Evolutionary conservation across 2,329 filamentous ascomycete genomes (phyloP), one percentile per base, ranked within the genome.

Genomic region (Sporothrix globosa): DNA sequence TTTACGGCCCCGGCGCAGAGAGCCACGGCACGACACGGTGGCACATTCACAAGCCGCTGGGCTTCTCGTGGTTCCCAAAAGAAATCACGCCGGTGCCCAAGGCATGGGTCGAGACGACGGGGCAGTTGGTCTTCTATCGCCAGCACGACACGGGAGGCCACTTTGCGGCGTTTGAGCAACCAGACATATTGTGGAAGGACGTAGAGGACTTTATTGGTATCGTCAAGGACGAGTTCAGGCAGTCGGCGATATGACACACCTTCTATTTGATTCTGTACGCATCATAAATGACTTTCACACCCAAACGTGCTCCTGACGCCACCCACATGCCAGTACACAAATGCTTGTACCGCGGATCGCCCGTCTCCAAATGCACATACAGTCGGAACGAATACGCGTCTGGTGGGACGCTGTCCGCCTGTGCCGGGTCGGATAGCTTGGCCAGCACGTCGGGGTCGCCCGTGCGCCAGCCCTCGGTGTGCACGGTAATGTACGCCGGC

Each of bases 401-500:
- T 5, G 56, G 56, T 13, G 56, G 21, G 30, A 60, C 56, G 19
- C 30, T 7, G 34, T 41, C 56, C 7, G 56, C 56, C 10, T 41
- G 56, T 60, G 56, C 13, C 30, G 56, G 56, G 30, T 60, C 56
- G n/a, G 41, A 60, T 10, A 60, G 30, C 19, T 60, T 60, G 6
- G 56, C 56, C 1, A 63, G 60, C 21, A 63, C 60, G 4, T 44
- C 60, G 3, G 41, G 41, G 60, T 48, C 41, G n/a, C 60, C 60
- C 21, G 60, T 63, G 4, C 60, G 39, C 60, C 60, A 63, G n/a
- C 60, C 60, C 13, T 63, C 60, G 11, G 60, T 63, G 41, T 63
- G 60, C 39, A 63, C 60, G 3, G 60, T 63, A 44, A 63, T 63
- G 60, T 63, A 63, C 5, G 60, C 60, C 11, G 60, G 60, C 39